A percentile compares a stretch with the other conserved stretches of the same genome.
These are phyloP conservation scores for Achlya hypogyna DNA, from an alignment of 352 stramenopile genomes.

Conservation along the genomic window DNA sequence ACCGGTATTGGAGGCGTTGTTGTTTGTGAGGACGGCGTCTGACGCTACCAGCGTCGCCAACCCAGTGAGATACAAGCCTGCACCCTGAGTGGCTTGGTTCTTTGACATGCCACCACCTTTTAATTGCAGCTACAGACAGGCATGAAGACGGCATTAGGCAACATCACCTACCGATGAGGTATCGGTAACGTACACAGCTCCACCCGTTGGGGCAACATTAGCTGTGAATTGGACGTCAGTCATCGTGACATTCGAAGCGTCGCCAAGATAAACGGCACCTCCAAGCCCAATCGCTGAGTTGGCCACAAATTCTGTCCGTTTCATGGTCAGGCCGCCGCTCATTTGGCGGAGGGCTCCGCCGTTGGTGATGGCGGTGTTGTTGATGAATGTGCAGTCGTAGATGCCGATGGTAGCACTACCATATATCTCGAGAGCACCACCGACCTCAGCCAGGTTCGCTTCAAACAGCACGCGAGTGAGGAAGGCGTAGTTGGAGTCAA, in stretches of 20 bases:
- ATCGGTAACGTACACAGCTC: constrained; percentile 19
- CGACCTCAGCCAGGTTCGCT: constrained; percentile 37
- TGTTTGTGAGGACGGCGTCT: background rate
- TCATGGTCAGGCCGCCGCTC: background rate
- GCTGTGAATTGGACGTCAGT: background rate
- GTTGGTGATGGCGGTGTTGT: constrained; percentile 41
- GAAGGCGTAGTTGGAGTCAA: constrained; percentile 28
- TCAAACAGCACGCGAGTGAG: constrained; percentile 24
- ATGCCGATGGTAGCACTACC: constrained; percentile 31
- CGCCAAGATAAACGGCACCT: constrained; percentile 1
- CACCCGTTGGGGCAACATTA: constrained; percentile 24
- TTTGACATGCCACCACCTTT: background rate
- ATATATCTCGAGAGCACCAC: constrained; percentile 35
- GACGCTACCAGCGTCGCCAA: background rate
- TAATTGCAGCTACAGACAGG: background rate
- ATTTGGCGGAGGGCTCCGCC: constrained; percentile 38
- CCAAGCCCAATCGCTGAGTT: background rate
- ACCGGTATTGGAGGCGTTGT: background rate
- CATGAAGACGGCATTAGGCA: constrained; percentile 14
- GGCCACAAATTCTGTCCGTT: background rate
- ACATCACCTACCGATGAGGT: constrained; percentile 1
- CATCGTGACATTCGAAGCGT: background rate
- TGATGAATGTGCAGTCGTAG: constrained; percentile 23
- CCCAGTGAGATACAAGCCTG: background rate
- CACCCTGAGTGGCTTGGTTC: background rate